Evolutionary conservation across 1,284 basidiomycete species (phyloP), one percentile per base, ranked within the genome.

Genomic region (Laetiporus sulphureus): DNA sequence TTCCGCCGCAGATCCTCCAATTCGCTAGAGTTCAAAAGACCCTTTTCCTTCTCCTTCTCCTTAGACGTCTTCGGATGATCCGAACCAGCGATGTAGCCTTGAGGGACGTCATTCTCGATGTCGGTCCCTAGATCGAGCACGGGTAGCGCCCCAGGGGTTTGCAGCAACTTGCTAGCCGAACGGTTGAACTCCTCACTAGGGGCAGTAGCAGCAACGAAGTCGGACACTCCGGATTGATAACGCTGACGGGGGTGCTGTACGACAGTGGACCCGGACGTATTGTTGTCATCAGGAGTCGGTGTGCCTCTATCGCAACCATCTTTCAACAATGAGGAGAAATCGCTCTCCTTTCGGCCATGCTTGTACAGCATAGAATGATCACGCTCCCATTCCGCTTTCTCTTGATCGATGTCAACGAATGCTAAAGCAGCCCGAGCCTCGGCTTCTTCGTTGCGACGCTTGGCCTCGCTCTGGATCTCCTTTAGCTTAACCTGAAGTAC

Each of bases 351-450:
- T n/a, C 83, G 72, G 20, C 65, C 75, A 58, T 86, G 78, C 51
- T 71, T 77, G 44, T 59, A 54, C 44, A 78, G 61, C 38, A 72
- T 69, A 11, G 87, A 79, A 50, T 95, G 89, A 41, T 89, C 81
- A 51, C 75, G 79, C 59, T 96, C 91, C 94, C 93, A 97, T 45
- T 83, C 77, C 30, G 77, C 76, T 41, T 84, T 79, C 59, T 96
- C 91, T 35, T 72, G 69, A 30, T 78, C 71, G 34, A 91, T 67
- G 36, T 70, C 73, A 19, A 71, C 73, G 60, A 94, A 83, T 32
- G 79, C 72, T 40, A 79, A 76, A 1, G 90, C 82, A 32, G 91
- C 87, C 37, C 78, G 73, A 11, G 76, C 67, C 48, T 92, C 89
- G 22, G 85, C 82, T 55, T 83, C 81, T 51, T 80, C 78, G 48